These are phyloP conservation scores for Immersiporthe knoxdaviesiana DNA, from an alignment of 2,329 filamentous ascomycete genomes.

Conservation along the genomic window DNA sequence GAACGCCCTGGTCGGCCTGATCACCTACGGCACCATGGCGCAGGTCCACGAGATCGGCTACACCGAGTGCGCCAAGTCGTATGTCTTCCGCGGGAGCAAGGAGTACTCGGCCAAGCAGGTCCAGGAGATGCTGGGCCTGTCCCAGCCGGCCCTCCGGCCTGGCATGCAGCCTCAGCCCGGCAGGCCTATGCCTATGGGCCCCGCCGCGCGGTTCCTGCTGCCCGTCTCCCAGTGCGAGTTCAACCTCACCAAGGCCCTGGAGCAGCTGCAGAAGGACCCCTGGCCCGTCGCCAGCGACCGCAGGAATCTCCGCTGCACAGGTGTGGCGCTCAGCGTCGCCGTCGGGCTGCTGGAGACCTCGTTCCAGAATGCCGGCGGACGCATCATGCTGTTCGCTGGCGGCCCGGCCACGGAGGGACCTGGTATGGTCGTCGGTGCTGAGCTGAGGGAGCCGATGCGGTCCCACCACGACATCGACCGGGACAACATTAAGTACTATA, in stretches of 20 bases:
- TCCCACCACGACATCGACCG: conserved; percentile 99
- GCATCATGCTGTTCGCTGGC: conserved; percentile 97
- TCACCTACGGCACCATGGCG: conserved; percentile 92
- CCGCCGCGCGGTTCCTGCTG: conserved; percentile 86
- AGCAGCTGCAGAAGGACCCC: conserved; percentile 93
- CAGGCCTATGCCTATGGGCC: conserved; percentile 74
- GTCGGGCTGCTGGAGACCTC: conserved; percentile 90
- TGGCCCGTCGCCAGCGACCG: conserved; percentile 97
- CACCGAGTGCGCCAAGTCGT: conserved; percentile 96
- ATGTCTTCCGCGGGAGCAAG: conserved; percentile 97
- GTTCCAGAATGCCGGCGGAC: conserved; percentile 91
- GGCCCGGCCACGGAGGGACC: conserved; percentile 95
- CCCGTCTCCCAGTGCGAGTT: conserved; percentile 96
- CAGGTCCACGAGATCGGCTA: conserved; percentile 99
- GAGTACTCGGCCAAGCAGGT: conserved; percentile 98
- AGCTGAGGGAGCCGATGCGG: conserved; percentile 93
- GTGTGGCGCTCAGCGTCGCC: conserved; percentile 94
- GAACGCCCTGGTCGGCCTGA: conserved; percentile 79
- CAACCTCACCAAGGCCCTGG: conserved; percentile 92
- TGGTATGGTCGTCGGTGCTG: conserved; percentile 93
- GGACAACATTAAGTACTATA: conserved; percentile 99
- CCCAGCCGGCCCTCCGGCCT: conserved; percentile 73
- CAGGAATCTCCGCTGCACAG: conserved; percentile 87
- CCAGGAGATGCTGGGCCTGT: conserved; percentile 96
- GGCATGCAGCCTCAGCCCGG: conserved; percentile 74